Conservation (phyloP, 106 monocot species). For the Dioscorea alata region DNA sequence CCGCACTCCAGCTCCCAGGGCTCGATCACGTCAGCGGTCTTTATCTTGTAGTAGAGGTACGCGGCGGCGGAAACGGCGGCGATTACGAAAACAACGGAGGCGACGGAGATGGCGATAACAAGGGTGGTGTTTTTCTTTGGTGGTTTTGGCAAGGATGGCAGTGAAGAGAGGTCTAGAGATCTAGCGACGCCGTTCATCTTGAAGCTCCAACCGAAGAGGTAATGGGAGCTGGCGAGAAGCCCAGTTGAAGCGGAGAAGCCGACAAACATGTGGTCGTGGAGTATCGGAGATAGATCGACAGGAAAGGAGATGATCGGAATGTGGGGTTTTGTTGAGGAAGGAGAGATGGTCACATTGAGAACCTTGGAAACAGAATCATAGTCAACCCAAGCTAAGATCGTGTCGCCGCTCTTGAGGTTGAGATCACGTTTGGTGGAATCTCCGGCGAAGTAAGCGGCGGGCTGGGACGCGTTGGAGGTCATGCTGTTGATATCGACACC, state of each 20-base stretch:
- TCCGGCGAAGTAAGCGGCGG: neutral
- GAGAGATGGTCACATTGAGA: slow-evolving; percentile 1
- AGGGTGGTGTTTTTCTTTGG: neutral
- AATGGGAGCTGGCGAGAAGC: neutral
- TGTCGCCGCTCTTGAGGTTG: neutral
- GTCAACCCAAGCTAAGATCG: neutral
- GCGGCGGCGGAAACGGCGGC: neutral
- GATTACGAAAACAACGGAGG: neutral
- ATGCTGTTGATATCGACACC: slow-evolving; percentile 1
- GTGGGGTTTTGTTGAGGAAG: neutral
- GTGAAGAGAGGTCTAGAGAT: neutral
- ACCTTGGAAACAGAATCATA: neutral
- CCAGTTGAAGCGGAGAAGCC: neutral
- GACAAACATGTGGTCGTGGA: neutral
- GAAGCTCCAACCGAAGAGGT: slow-evolving; percentile 3
- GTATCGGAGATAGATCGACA: neutral
- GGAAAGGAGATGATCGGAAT: neutral
- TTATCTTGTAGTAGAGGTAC: neutral
- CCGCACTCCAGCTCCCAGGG: neutral
- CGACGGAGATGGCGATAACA: neutral
- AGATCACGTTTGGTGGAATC: neutral
- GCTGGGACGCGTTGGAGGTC: neutral
- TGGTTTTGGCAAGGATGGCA: neutral
- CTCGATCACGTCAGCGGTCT: neutral
- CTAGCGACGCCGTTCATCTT: neutral